Percentiles rank a stretch among this genome's conserved stretches.
Evolutionary conservation across 176 grass and related monocot genomes (phyloP).

Genomic region (Aegilops bicornis): DNA sequence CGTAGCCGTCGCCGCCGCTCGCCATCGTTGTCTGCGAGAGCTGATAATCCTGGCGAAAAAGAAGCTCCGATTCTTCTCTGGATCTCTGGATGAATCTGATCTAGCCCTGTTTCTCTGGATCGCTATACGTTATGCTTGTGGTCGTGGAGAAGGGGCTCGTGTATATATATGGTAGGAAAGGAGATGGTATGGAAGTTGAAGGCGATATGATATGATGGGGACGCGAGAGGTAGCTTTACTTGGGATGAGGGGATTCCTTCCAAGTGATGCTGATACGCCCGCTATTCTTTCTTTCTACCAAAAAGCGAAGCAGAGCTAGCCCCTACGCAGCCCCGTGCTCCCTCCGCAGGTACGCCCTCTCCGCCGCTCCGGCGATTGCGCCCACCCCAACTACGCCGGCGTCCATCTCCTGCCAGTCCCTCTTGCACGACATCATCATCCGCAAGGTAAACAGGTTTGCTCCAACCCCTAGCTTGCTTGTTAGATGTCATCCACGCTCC

Average conservation of each 20-base stretch:
- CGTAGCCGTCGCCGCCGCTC: conserved; percentile 18
- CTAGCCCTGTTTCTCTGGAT: neutral
- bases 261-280: neutral
- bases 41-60: neutral
- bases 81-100: neutral
- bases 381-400: too few species aligned
- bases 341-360: too few species aligned
- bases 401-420: too few species aligned
- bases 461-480: too few species aligned
- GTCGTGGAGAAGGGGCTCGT: neutral
- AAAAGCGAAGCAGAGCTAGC: neutral
- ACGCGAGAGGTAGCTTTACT: conserved; percentile 32
- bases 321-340: too few species aligned
- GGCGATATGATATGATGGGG: conserved; percentile 7
- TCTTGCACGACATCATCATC: too few species aligned
- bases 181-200: conserved; percentile 3
- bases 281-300: too few species aligned
- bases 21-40: conserved; percentile 14
- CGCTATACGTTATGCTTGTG: neutral
- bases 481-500: too few species aligned
- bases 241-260: conserved; percentile 43
- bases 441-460: too few species aligned
- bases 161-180: conserved; percentile 1
- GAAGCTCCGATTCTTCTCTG: neutral
- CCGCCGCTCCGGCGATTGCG: too few species aligned